A percentile compares a stretch with the other conserved stretches of the same genome.
Evolutionary conservation across 495 filamentous ascomycete species (phyloP).

Genomic region (Neurospora sp.): DNA sequence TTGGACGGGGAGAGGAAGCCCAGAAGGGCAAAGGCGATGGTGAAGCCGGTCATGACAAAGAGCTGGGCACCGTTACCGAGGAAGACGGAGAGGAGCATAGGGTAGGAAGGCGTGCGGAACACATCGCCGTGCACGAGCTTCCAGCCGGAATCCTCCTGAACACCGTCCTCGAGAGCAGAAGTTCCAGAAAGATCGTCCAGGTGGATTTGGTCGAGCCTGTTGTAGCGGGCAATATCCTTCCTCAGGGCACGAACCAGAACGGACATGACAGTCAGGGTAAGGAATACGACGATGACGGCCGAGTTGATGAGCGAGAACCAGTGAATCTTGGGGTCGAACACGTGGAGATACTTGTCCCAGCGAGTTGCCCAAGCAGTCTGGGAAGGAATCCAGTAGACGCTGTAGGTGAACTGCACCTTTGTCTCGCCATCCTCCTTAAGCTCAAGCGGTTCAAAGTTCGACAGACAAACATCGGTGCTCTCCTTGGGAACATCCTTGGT

Average conservation of each 20-base stretch:
- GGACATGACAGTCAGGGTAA: conserved; percentile 81
- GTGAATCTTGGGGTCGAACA: conserved; percentile 92
- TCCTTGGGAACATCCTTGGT: conserved; percentile 32
- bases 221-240: conserved; percentile 94
- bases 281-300: conserved; percentile 82
- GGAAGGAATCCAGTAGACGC: conserved; percentile 74
- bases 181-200: conserved; percentile 75
- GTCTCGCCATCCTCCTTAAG: conserved; percentile 53
- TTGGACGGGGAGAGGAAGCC: conserved; percentile 93
- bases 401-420: conserved; percentile 77
- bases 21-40: conserved; percentile 85
- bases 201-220: conserved; percentile 77
- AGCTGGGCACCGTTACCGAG: conserved; percentile 91
- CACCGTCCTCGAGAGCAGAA: conserved; percentile 74
- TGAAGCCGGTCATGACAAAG: conserved; percentile 94
- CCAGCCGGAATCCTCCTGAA: conserved; percentile 97
- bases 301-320: conserved; percentile 97
- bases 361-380: conserved; percentile 84
- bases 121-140: conserved; percentile 97
- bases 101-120: conserved; percentile 76
- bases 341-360: conserved; percentile 96
- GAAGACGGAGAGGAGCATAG: conserved; percentile 76
- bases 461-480: conserved; percentile 53
- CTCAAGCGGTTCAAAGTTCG: conserved; percentile 37
- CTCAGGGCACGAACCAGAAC: conserved; percentile 76